Conservation (phyloP, 116 monocot species). For the Zostera marina region DNA sequence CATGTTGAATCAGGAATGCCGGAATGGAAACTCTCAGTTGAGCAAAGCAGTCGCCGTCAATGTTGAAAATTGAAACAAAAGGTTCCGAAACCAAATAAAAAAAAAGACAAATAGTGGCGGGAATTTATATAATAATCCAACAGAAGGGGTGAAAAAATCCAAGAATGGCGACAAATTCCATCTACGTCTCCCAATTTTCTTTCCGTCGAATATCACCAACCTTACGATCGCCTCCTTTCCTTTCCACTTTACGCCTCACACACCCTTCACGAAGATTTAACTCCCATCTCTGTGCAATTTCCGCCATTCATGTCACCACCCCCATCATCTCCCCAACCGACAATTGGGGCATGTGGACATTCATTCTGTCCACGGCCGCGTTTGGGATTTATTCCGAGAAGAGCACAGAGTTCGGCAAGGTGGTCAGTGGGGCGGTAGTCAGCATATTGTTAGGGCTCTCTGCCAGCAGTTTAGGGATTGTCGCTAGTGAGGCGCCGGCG, state of each 20-base stretch:
- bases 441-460: slow-evolving; percentile 45
- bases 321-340: slow-evolving; percentile 37
- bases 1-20: too few relatives aligned
- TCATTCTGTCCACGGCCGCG: slow-evolving; percentile 37
- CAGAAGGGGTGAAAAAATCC: not conserved
- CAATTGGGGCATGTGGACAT: slow-evolving; percentile 58
- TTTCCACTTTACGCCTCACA: not conserved
- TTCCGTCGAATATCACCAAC: not conserved
- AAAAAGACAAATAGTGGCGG: too few relatives aligned
- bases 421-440: slow-evolving; percentile 51
- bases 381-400: slow-evolving; percentile 45
- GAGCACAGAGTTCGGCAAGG: slow-evolving; percentile 35
- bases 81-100: too few relatives aligned
- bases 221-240: not conserved
- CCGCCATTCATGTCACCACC: not conserved
- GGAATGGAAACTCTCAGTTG: too few relatives aligned
- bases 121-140: too few relatives aligned
- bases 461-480: slow-evolving; percentile 34
- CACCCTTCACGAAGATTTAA: not conserved
- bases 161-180: not conserved
- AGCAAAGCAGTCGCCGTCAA: too few relatives aligned
- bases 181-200: not conserved
- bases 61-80: too few relatives aligned
- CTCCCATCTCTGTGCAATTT: not conserved
- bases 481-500: slow-evolving; percentile 36